phyloP scores from a whole-genome alignment of 371 early-diverging fungal genomes.

The Rhizomucor pusillus region DNA sequence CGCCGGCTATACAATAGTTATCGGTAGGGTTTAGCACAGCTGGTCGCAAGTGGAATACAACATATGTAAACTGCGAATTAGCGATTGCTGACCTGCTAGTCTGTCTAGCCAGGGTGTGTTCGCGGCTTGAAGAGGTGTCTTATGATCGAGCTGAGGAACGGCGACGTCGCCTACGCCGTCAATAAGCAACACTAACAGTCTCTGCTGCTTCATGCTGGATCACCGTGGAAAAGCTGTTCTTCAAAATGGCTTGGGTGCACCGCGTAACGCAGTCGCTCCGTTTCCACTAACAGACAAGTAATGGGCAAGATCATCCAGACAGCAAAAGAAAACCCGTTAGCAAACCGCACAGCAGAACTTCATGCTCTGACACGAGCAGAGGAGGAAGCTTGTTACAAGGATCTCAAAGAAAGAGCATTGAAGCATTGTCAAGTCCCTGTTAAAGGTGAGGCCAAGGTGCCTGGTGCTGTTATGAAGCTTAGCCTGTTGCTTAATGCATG shows the following conservation, averaged over 20 bases:
- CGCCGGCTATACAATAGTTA: too few species aligned
- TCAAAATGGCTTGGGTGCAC: too few species aligned
- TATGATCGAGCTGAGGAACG: slow-evolving; percentile 21
- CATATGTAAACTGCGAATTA: too few species aligned
- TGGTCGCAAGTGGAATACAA: too few species aligned
- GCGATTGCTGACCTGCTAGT: slow-evolving; percentile 29
- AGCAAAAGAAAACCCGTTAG: slow-evolving; percentile 38
- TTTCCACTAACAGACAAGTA: too few species aligned
- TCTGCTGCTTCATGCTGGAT: slow-evolving; percentile 14
- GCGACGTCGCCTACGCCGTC: slow-evolving; percentile 52
- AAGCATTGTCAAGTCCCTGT: slow-evolving; percentile 57
- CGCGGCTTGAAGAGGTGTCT: slow-evolving; percentile 47
- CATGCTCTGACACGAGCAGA: slow-evolving; percentile 62
- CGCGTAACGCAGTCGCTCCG: too few species aligned
- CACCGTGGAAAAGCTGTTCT: too few species aligned
- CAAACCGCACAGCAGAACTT: slow-evolving; percentile 26
- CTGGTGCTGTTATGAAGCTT: too few species aligned
- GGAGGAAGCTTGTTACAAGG: slow-evolving; percentile 60
- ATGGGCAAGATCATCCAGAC: slow-evolving; percentile 46
- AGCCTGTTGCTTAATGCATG: slow-evolving; percentile 1
- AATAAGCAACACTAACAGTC: slow-evolving; percentile 44
- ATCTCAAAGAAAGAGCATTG: slow-evolving; percentile 62
- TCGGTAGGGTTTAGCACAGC: too few species aligned
- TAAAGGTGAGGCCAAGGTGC: slow-evolving; percentile 44
- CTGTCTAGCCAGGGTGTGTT: slow-evolving; percentile 38